Conservation (phyloP, 805 yeast genomes). For the Candida incommunis region DNA sequence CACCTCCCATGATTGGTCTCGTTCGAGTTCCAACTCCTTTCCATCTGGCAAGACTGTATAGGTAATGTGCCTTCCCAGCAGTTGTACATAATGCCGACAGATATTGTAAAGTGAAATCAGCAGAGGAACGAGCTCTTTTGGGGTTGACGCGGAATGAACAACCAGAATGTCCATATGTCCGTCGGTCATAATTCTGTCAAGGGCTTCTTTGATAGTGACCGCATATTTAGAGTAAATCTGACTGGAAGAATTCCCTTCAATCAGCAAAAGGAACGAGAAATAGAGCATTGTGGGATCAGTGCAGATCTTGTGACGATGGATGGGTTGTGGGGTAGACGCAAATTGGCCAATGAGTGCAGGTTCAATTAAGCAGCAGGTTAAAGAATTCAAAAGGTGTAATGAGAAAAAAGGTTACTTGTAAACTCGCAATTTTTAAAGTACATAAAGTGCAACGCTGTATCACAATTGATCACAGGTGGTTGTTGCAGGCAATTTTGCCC, state of each 20-base stretch:
- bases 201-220: constrained; percentile 12
- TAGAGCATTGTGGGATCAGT: not conserved
- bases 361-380: no score
- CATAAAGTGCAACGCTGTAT: no score
- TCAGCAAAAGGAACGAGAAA: not conserved
- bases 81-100: constrained; percentile 1
- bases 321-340: no score
- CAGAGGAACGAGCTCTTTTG: not conserved
- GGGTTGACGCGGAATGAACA: constrained; percentile 12
- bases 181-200: constrained; percentile 16
- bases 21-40: constrained; percentile 13
- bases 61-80: constrained; percentile 10
- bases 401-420: no score
- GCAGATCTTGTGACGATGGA: no score
- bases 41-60: constrained; percentile 21
- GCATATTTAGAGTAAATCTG: not conserved
- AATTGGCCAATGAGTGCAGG: no score
- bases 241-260: not conserved
- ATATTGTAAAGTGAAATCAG: not conserved
- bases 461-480: no score
- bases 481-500: no score
- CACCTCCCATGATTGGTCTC: constrained; percentile 21
- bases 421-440: no score
- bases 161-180: constrained; percentile 18
- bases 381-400: no score